phyloP scores from a whole-genome alignment of 768 basidiomycete genomes.

The Russula earlei region DNA sequence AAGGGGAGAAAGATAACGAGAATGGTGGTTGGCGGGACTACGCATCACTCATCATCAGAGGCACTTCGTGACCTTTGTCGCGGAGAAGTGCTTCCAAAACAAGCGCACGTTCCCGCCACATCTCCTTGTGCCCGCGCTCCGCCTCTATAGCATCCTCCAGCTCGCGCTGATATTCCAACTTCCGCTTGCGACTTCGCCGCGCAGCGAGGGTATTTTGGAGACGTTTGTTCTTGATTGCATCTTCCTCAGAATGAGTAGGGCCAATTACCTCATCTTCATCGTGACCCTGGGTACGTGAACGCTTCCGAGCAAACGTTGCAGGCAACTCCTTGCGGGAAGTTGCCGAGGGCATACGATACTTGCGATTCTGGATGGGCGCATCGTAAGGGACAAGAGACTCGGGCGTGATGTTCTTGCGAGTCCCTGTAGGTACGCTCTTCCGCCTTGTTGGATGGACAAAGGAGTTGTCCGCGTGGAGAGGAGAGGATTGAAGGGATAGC shows the following conservation, averaged over 20 bases:
- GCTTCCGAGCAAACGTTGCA: conserved; percentile 57
- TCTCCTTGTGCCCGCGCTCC: conserved; percentile 48
- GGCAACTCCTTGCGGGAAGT: conserved; percentile 78
- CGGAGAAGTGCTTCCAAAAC: conserved; percentile 42
- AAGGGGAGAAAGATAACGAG: background rate
- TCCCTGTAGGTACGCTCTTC: conserved; percentile 45
- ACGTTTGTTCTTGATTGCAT: conserved; percentile 71
- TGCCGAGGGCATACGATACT: conserved; percentile 59
- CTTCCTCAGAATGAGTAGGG: conserved; percentile 44
- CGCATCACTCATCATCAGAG: conserved; percentile 36
- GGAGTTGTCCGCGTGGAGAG: conserved; percentile 18
- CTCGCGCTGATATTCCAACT: conserved; percentile 56
- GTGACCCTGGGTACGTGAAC: conserved; percentile 39
- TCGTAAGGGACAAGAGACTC: conserved; percentile 56
- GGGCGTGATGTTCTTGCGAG: conserved; percentile 60
- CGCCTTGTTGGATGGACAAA: conserved; percentile 24
- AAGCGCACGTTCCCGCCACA: conserved; percentile 50
- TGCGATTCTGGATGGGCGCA: conserved; percentile 72
- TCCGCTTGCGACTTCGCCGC: conserved; percentile 66
- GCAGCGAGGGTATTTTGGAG: conserved; percentile 82
- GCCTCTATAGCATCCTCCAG: conserved; percentile 49
- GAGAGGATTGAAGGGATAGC: conserved; percentile 29
- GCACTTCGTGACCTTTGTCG: conserved; percentile 48
- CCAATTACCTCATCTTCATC: conserved; percentile 39
- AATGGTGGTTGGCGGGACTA: conserved; percentile 16